Evolutionary conservation across 164 flowering plant species (phyloP).

Genomic region (Dillenia suffruticosa): DNA sequence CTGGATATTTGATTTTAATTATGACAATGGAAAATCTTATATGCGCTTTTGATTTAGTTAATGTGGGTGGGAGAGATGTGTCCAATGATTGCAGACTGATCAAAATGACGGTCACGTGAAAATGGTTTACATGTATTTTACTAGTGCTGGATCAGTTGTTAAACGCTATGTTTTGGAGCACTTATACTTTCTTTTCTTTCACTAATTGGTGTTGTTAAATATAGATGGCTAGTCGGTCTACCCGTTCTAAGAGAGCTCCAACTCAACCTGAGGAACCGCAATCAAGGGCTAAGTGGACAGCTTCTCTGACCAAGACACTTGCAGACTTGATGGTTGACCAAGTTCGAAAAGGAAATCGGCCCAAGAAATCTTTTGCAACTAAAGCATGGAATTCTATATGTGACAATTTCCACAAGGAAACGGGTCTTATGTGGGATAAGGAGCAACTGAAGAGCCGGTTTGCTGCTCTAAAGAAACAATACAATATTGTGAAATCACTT

Average conservation of each 20-base stretch:
- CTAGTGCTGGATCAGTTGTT: too few species aligned
- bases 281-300: slow-evolving; percentile 59
- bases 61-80: too few species aligned
- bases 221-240: slow-evolving; percentile 35
- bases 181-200: too few species aligned
- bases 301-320: slow-evolving; percentile 35
- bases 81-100: too few species aligned
- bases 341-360: slow-evolving; percentile 40
- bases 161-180: too few species aligned
- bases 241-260: slow-evolving; percentile 20
- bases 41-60: too few species aligned
- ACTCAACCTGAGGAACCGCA: slow-evolving; percentile 23
- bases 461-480: slow-evolving; percentile 38
- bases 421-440: slow-evolving; percentile 52
- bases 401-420: slow-evolving; percentile 35
- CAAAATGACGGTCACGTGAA: too few species aligned
- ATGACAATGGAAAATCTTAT: too few species aligned
- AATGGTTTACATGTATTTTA: too few species aligned
- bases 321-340: slow-evolving; percentile 51
- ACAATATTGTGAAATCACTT: slow-evolving; percentile 26
- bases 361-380: slow-evolving; percentile 35
- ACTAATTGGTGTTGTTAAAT: not conserved
- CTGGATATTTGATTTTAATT: too few species aligned
- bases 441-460: slow-evolving; percentile 52
- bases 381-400: slow-evolving; percentile 48